These are phyloP conservation scores for Kodamaea jinghongensis DNA, from an alignment of 805 yeast species.

Conservation along the genomic window DNA sequence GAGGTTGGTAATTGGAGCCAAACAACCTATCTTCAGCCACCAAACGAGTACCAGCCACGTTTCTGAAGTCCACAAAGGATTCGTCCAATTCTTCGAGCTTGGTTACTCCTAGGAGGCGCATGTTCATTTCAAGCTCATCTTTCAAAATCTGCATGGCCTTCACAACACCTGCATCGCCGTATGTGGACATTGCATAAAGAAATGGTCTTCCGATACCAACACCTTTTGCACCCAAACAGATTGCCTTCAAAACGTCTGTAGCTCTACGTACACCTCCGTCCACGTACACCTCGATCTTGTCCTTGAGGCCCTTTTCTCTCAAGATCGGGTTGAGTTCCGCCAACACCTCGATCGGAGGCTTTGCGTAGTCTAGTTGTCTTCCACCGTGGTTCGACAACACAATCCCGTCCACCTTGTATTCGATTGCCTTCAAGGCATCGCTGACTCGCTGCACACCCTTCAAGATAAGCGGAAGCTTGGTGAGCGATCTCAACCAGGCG, in stretches of 20 bases:
- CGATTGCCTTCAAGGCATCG: conserved; percentile 59
- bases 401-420: conserved; percentile 59
- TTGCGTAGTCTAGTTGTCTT: conserved; percentile 61
- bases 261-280: conserved; percentile 82
- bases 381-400: conserved; percentile 77
- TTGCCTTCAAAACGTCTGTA: conserved; percentile 72
- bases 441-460: conserved; percentile 70
- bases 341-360: conserved; percentile 60
- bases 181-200: conserved; percentile 73
- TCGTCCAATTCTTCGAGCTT: conserved; percentile 34
- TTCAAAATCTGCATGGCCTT: conserved; percentile 61
- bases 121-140: conserved; percentile 59
- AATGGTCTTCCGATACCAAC: conserved; percentile 77
- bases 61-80: conserved; percentile 28
- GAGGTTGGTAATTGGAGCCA: conserved; percentile 52
- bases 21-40: conserved; percentile 59
- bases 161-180: conserved; percentile 71
- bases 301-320: conserved; percentile 37
- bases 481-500: conserved; percentile 38
- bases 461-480: conserved; percentile 39
- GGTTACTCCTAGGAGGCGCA: conserved; percentile 64
- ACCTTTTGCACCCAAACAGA: conserved; percentile 74
- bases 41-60: conserved; percentile 20
- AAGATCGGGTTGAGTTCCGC: conserved; percentile 51
- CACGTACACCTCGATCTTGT: conserved; percentile 58